These are phyloP conservation scores for Oenanthe sinensis DNA, from an alignment of 129 eudicot genomes.

Conservation along the genomic window DNA sequence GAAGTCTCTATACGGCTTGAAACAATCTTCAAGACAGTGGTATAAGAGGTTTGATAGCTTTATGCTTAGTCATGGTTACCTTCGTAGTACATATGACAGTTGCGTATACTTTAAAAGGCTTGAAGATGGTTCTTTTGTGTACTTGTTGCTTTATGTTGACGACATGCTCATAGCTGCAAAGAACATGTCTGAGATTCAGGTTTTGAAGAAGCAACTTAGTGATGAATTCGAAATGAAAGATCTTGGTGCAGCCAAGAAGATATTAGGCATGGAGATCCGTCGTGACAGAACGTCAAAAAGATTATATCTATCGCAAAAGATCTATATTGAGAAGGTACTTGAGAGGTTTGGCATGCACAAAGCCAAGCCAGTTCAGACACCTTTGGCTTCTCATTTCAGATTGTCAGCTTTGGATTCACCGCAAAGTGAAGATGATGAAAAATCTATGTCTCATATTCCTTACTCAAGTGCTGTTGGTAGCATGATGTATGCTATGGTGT, in stretches of 20 bases:
- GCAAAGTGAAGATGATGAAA: background rate
- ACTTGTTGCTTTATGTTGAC: no score
- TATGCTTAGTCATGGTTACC: background rate
- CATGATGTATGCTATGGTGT: background rate
- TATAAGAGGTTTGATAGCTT: background rate
- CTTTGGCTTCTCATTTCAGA: background rate
- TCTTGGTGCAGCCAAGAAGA: no score
- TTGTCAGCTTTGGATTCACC: background rate
- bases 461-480: background rate
- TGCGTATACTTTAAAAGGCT: background rate
- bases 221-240: no score
- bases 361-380: background rate
- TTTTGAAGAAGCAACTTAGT: no score
- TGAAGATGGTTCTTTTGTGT: no score
- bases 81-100: background rate
- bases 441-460: background rate
- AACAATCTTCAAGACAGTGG: background rate
- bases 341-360: background rate
- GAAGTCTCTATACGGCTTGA: background rate
- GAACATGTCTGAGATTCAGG: no score
- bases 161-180: no score
- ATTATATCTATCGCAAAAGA: no score
- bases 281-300: no score
- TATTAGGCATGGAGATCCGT: no score
- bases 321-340: no score